Percentiles rank a stretch among this genome's conserved stretches.
Conservation (phyloP, 208 protist species). For the Strigomonas galati region DNA sequence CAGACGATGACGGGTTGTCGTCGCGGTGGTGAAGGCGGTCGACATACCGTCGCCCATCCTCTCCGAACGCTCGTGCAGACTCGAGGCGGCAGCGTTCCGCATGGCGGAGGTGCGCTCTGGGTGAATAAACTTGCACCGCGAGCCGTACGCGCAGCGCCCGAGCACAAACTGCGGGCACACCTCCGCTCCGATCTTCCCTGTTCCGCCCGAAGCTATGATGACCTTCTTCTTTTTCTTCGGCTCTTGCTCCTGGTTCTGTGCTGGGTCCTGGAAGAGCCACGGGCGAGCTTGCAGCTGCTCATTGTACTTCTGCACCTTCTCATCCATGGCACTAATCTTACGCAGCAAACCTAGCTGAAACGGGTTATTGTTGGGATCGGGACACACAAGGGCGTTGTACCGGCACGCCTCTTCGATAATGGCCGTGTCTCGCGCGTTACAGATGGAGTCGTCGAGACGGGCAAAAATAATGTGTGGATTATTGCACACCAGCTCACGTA, state of each 20-base stretch:
- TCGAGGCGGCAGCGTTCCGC: slow-evolving; percentile 20
- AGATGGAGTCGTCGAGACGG: slow-evolving; percentile 58
- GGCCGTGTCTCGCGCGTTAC: slow-evolving; percentile 37
- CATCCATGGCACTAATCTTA: slow-evolving; percentile 69
- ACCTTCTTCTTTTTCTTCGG: slow-evolving; percentile 15
- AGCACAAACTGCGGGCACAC: slow-evolving; percentile 35
- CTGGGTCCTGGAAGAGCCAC: slow-evolving; percentile 41
- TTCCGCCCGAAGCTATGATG: slow-evolving; percentile 13
- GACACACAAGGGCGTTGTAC: slow-evolving; percentile 67
- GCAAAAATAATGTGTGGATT: slow-evolving; percentile 80
- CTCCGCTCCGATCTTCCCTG: slow-evolving; percentile 23
- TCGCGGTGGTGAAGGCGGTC: not conserved
- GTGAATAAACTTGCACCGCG: slow-evolving; percentile 34
- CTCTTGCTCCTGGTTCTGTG: slow-evolving; percentile 3
- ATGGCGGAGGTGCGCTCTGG: slow-evolving; percentile 29
- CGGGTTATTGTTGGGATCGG: slow-evolving; percentile 74
- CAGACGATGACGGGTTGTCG: slow-evolving; percentile 11
- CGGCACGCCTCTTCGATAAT: slow-evolving; percentile 57
- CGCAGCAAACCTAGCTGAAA: slow-evolving; percentile 74
- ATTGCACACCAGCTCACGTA: slow-evolving; percentile 59
- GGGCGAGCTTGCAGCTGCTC: slow-evolving; percentile 50
- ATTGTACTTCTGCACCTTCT: slow-evolving; percentile 60
- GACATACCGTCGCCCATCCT: not conserved
- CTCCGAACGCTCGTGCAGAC: slow-evolving; percentile 17
- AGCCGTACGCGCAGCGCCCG: slow-evolving; percentile 29